phyloP scores from a whole-genome alignment of 2,329 filamentous ascomycete species.

The Hypoxylon sp. region DNA sequence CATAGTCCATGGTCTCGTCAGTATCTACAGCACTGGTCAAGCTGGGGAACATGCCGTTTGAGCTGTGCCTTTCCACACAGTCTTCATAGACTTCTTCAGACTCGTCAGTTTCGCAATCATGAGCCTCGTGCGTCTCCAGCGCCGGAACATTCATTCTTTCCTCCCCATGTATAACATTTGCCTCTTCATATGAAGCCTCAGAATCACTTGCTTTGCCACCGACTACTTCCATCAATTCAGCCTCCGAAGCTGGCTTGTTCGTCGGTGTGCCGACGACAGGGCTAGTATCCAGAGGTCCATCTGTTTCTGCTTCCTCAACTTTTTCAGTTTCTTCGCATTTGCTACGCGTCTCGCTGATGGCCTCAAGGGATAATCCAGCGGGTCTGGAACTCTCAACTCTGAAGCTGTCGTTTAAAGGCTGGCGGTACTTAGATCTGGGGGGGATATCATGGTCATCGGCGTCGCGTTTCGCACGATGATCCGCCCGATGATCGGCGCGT shows the following conservation, averaged over 20 bases:
- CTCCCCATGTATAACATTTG: too few relatives aligned
- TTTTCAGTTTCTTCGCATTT: neutral
- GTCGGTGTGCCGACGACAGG: too few relatives aligned
- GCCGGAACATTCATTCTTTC: too few relatives aligned
- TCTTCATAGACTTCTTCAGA: neutral
- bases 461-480: neutral
- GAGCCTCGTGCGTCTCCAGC: neutral
- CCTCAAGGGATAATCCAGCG: neutral
- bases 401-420: neutral
- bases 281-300: neutral
- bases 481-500: too few relatives aligned
- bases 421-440: neutral
- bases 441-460: neutral
- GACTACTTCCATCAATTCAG: too few relatives aligned
- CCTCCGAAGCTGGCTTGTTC: neutral
- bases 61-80: neutral
- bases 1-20: slow-evolving; percentile 16
- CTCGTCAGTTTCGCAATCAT: neutral
- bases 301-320: neutral
- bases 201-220: neutral
- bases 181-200: neutral
- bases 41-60: neutral
- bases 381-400: neutral
- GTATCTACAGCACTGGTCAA: slow-evolving; percentile 15
- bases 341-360: neutral